Evolutionary conservation across 176 grass and related monocot genomes (phyloP), one percentile per base, ranked within the genome.

Genomic region (Raddia guianensis): DNA sequence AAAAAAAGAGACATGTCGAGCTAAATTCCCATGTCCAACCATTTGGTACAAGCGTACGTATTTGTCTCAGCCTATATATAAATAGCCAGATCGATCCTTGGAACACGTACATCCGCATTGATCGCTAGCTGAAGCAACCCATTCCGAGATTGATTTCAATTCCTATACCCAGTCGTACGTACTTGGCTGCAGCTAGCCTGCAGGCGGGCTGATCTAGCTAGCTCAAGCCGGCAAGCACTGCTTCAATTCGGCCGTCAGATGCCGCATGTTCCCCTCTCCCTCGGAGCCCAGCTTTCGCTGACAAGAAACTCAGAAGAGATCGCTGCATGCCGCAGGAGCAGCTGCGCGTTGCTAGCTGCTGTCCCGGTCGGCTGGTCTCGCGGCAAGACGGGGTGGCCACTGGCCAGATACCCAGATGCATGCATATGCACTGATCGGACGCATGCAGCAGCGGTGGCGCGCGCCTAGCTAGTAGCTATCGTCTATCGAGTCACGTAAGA

Each of bases 281-380:
- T 27, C 27, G 27, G 27, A 27, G 27, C 27, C 27, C 27, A 27
- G 27, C 27, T 27, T 27, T 27, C 27, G 27, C 27, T 27, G 27
- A 27, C 27, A 27, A 27, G 27, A 27, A 27, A 27, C 27, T 27
- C 27, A 27, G 27, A 27, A 27, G 27, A 27, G 27, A 27, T 27
- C 27, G 27, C 27, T 40, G 71, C 60, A 64, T 16, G 68, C 16
- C 1, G 52, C 1, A 44, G 6, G 50, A 70, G 74, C 27, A 86
- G 50, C 84, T 49, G 70, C 73, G 53, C 77, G 51, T 68, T 7
- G 72, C 68, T 68, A 82, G 21, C 44, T 35, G 78, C 85, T 75
- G 63, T 49, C 77, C 85, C 85, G 78, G 85, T 81, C 78, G 78
- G 78, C 71, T 67, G 7, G 19, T 32, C 14, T 10, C 10, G 78